Evolutionary conservation across 1,139 yeast genomes (phyloP).

Genomic region (Suhomyces terraborum): DNA sequence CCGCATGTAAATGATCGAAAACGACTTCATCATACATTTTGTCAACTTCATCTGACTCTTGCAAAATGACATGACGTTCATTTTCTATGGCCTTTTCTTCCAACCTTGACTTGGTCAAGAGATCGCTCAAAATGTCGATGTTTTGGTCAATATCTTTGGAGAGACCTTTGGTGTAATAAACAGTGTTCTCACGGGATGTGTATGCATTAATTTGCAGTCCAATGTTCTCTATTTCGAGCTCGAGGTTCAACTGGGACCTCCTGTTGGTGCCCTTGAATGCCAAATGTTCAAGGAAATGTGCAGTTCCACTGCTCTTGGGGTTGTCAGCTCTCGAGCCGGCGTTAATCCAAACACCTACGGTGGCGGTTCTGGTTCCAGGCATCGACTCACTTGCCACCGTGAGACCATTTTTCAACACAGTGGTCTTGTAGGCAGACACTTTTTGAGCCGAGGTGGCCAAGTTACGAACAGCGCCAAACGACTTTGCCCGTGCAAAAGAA

Average conservation of each 20-base stretch:
- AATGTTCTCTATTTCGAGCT: conserved; percentile 90
- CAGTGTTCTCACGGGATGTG: conserved; percentile 96
- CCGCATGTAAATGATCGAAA: conserved; percentile 93
- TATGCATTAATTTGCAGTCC: conserved; percentile 98
- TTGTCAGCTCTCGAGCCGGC: conserved; percentile 98
- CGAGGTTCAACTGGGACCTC: conserved; percentile 82
- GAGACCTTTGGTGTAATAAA: conserved; percentile 89
- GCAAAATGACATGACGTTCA: conserved; percentile 92
- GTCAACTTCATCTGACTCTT: conserved; percentile 97
- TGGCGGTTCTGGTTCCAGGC: conserved; percentile 91
- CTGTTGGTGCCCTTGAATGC: conserved; percentile 91
- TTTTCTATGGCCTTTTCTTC: conserved; percentile 87
- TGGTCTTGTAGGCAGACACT: conserved; percentile 39
- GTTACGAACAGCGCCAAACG: conserved; percentile 6
- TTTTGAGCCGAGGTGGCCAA: conserved; percentile 14
- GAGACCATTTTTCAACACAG: conserved; percentile 77
- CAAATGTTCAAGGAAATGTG: conserved; percentile 93
- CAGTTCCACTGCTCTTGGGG: conserved; percentile 84
- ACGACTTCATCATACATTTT: conserved; percentile 98
- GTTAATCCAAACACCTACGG: conserved; percentile 96
- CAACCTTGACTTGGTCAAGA: conserved; percentile 80
- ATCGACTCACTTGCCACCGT: conserved; percentile 90
- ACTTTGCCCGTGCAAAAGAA: not conserved
- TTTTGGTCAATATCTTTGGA: conserved; percentile 79
- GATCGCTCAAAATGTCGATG: conserved; percentile 86